phyloP scores from a whole-genome alignment of 768 basidiomycete species.

The Lepiota brunneoincarnata region DNA sequence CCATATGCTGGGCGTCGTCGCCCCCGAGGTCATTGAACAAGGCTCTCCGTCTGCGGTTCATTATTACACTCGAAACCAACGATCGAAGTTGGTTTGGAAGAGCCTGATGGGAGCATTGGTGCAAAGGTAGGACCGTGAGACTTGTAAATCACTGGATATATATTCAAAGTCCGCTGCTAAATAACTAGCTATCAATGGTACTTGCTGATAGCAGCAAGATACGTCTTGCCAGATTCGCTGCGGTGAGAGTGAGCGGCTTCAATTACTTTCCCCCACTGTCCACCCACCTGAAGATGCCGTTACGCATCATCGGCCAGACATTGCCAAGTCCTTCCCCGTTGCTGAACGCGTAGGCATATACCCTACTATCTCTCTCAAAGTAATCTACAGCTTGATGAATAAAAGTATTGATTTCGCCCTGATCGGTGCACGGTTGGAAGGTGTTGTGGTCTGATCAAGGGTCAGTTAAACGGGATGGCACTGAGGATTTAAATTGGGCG shows the following conservation, averaged over 20 bases:
- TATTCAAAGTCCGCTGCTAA: too few species aligned
- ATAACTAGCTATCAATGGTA: slow-evolving; percentile 26
- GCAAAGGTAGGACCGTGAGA: too few species aligned
- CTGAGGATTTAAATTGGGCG: neutral
- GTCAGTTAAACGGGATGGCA: neutral
- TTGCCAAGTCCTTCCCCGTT: slow-evolving; percentile 44
- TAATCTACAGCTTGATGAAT: slow-evolving; percentile 38
- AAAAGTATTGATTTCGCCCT: slow-evolving; percentile 38
- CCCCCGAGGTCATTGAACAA: too few species aligned
- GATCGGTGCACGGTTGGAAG: slow-evolving; percentile 43
- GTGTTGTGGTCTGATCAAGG: slow-evolving; percentile 29
- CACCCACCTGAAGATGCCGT: slow-evolving; percentile 32
- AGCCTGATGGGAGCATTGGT: too few species aligned
- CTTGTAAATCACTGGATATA: too few species aligned
- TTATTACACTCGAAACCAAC: neutral
- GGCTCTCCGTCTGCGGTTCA: too few species aligned
- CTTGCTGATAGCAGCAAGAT: slow-evolving; percentile 37
- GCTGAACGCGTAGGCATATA: slow-evolving; percentile 46
- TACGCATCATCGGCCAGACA: slow-evolving; percentile 42
- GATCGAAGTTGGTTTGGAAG: neutral
- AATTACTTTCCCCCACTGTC: neutral
- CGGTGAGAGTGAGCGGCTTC: neutral
- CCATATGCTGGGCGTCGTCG: too few species aligned
- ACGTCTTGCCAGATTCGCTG: slow-evolving; percentile 40
- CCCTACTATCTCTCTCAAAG: slow-evolving; percentile 31